Evolutionary conservation across 805 yeast species (phyloP), one percentile per base, ranked within the genome.

Genomic region (Danielozyma ontarioensis): DNA sequence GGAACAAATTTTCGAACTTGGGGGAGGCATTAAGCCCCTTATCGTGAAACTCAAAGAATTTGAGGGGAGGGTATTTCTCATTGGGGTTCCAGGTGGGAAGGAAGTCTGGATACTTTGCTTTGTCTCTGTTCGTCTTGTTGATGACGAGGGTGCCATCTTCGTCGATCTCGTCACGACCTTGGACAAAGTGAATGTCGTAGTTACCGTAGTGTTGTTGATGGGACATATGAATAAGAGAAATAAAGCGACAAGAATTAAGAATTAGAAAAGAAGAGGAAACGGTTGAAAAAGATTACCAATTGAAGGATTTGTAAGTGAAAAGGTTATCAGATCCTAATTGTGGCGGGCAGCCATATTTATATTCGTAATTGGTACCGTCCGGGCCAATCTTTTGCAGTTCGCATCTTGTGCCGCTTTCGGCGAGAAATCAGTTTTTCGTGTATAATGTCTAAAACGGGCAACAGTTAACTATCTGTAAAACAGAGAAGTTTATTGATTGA

Each of bases 11-110:
- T 16, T 68, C 64, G 33, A 76, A 67, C 2, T 55, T 40, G n/a
- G 77, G 72, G 50, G 80, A 82, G n/a, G 82, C 88, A 35, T 71
- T 62, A 18, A 63, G 54, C n/a, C 81, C 88, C n/a, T 80, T 77
- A 46, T 82, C 89, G 21, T 55, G 55, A 48, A 64, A 72, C 48
- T 74, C 75, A 59, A 76, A 78, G 35, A 74, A 73, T 44, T 70
- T 67, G 43, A 72, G 63, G 12, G 79, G 72, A 12, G 64, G 68
- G 47, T 56, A 68, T 44, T 72, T 71, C 46, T 76, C 70, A 14
- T 51, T 60, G n/a, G 79, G 79, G 49, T 79, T 76, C 83, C 83
- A 80, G 2, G 83, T 71, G 12, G 87, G 87, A 29, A 79, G 64
- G 60, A 74, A 80, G 8, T 73, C 78, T 2, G 82, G 80, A 53